Evolutionary conservation across 2,329 filamentous ascomycete genomes (phyloP).

Genomic region (Hypomyces perniciosus): DNA sequence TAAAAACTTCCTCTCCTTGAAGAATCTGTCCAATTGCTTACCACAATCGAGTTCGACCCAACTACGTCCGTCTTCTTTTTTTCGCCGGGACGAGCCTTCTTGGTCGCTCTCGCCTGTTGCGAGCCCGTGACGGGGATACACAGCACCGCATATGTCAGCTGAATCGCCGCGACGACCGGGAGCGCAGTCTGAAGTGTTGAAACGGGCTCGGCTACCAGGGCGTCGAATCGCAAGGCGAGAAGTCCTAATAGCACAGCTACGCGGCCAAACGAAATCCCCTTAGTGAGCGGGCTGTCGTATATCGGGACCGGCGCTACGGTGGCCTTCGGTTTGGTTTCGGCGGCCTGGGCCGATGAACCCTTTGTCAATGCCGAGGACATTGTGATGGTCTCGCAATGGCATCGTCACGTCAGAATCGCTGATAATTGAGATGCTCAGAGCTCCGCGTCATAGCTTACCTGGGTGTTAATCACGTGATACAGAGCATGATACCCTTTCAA

Average conservation of each 20-base stretch:
- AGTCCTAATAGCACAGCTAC: slow-evolving; percentile 60
- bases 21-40: slow-evolving; percentile 26
- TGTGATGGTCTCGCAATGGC: slow-evolving; percentile 30
- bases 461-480: background rate
- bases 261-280: slow-evolving; percentile 59
- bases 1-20: background rate
- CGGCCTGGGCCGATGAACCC: slow-evolving; percentile 23
- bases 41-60: slow-evolving; percentile 40
- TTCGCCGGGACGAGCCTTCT: slow-evolving; percentile 48
- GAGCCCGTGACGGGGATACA: slow-evolving; percentile 59
- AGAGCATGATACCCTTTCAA: no score
- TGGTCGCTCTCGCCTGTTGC: slow-evolving; percentile 31
- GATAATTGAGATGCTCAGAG: background rate
- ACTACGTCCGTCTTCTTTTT: slow-evolving; percentile 46
- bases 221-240: slow-evolving; percentile 57
- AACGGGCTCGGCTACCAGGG: slow-evolving; percentile 65
- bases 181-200: slow-evolving; percentile 56
- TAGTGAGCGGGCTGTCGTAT: slow-evolving; percentile 32
- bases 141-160: slow-evolving; percentile 55
- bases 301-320: slow-evolving; percentile 33
- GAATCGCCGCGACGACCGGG: slow-evolving; percentile 56
- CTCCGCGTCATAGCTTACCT: background rate
- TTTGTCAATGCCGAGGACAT: slow-evolving; percentile 34
- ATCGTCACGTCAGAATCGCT: slow-evolving; percentile 15
- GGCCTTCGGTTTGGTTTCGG: slow-evolving; percentile 23